Evolutionary conservation across 2,329 filamentous ascomycete species (phyloP).

Genomic region (Pseudogymnoascus sp.): DNA sequence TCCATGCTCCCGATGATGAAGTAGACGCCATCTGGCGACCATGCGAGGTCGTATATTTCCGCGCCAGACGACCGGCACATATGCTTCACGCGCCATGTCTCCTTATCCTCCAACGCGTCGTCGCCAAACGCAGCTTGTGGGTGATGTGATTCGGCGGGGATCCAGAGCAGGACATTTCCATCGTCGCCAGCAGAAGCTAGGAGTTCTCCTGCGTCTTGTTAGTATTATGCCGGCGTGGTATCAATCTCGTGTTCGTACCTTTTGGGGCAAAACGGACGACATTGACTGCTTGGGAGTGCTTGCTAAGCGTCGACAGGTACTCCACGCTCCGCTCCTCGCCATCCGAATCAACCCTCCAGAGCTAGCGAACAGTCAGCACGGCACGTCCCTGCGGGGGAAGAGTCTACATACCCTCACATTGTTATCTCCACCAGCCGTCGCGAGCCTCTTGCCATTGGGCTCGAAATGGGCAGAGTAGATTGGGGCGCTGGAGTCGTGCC

Average conservation of each 20-base stretch:
- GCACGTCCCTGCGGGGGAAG: slow-evolving; percentile 14
- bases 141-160: slow-evolving; percentile 70
- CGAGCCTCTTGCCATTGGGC: slow-evolving; percentile 80
- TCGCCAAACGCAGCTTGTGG: slow-evolving; percentile 63
- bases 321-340: slow-evolving; percentile 84
- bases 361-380: slow-evolving; percentile 43
- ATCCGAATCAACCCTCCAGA: slow-evolving; percentile 83
- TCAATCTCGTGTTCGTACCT: slow-evolving; percentile 47
- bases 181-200: slow-evolving; percentile 94
- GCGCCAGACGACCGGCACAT: slow-evolving; percentile 94
- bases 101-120: slow-evolving; percentile 84
- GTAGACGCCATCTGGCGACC: slow-evolving; percentile 93
- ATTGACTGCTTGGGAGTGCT: slow-evolving; percentile 96
- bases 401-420: slow-evolving; percentile 70
- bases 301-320: slow-evolving; percentile 83
- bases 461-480: slow-evolving; percentile 98
- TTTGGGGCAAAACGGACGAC: slow-evolving; percentile 93
- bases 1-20: slow-evolving; percentile 99
- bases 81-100: slow-evolving; percentile 92
- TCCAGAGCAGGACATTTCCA: slow-evolving; percentile 94
- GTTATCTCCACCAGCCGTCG: slow-evolving; percentile 92
- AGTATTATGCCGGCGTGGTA: neutral
- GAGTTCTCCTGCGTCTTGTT: slow-evolving; percentile 61
- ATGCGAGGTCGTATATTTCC: slow-evolving; percentile 96
- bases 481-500: slow-evolving; percentile 94